Evolutionary conservation across 2,329 filamentous ascomycete species (phyloP).

Genomic region (Paracorniculantispora psalliotae): DNA sequence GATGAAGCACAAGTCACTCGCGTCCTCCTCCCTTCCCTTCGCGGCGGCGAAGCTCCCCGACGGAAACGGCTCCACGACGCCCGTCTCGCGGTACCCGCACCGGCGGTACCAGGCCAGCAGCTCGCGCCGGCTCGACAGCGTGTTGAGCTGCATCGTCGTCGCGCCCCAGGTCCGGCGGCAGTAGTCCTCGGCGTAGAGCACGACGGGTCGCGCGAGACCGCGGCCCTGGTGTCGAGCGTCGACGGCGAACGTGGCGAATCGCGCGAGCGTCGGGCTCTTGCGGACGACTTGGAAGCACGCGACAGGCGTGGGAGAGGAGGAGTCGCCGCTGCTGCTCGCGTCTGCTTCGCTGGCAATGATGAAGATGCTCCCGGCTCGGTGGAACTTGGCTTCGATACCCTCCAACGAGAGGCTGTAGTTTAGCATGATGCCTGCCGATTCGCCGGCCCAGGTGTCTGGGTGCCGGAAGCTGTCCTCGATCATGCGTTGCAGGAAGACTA

Average conservation of each 20-base stretch:
- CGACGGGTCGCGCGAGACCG: neutral
- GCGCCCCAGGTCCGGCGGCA: neutral
- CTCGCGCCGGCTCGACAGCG: neutral
- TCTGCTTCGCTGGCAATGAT: neutral
- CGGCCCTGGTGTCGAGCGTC: conserved; percentile 8
- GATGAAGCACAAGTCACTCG: neutral
- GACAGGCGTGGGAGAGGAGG: neutral
- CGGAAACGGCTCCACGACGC: neutral
- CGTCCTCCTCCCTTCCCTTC: neutral
- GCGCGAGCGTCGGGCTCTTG: neutral
- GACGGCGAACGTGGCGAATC: conserved; percentile 1
- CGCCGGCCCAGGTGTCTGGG: neutral
- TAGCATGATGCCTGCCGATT: neutral
- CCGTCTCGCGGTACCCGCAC: neutral
- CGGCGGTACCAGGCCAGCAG: neutral
- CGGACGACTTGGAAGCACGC: neutral
- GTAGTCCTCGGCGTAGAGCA: neutral
- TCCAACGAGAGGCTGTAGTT: neutral
- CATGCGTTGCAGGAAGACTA: neutral
- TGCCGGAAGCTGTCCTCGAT: conserved; percentile 1
- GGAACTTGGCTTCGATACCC: neutral
- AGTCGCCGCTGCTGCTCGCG: neutral
- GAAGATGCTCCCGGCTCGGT: neutral
- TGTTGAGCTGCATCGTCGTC: conserved; percentile 10
- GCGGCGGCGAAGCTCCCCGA: neutral